Percentiles rank a stretch among this genome's conserved stretches.
Evolutionary conservation across 2,329 filamentous ascomycete genomes (phyloP).

Genomic region (Hawksworthiomyces lignivorus): DNA sequence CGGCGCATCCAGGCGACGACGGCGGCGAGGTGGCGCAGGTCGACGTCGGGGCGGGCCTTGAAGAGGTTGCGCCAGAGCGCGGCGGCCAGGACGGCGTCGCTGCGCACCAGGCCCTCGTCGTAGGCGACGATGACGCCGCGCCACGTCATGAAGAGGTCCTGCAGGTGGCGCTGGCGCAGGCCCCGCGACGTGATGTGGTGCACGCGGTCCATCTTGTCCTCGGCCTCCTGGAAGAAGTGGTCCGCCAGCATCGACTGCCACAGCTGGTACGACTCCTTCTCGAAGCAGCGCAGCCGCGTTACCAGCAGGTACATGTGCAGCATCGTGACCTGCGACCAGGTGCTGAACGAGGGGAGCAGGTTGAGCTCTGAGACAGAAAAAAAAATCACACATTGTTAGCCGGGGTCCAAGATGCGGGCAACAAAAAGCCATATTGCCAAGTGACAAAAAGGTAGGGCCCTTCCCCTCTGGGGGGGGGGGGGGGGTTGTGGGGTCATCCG

Average conservation of each 20-base stretch:
- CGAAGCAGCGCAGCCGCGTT: slow-evolving; percentile 73
- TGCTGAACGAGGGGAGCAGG: slow-evolving; percentile 81
- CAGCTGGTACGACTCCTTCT: slow-evolving; percentile 56
- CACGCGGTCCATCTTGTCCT: slow-evolving; percentile 72
- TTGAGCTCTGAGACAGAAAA: slow-evolving; percentile 52
- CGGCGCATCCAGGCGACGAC: slow-evolving; percentile 51
- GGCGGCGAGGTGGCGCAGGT: slow-evolving; percentile 43
- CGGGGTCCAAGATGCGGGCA: neutral
- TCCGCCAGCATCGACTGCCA: slow-evolving; percentile 91
- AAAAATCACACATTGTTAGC: neutral
- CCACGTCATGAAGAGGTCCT: slow-evolving; percentile 92
- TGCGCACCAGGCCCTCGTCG: slow-evolving; percentile 70
- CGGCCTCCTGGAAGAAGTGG: slow-evolving; percentile 88
- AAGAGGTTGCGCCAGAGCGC: slow-evolving; percentile 93
- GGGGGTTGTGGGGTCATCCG: too few species aligned
- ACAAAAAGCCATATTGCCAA: neutral
- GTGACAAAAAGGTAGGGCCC: neutral
- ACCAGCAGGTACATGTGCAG: slow-evolving; percentile 91
- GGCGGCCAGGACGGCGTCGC: slow-evolving; percentile 68
- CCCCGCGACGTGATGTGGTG: slow-evolving; percentile 60
- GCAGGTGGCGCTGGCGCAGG: slow-evolving; percentile 59
- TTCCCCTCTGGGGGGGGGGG: too few species aligned
- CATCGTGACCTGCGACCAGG: slow-evolving; percentile 94
- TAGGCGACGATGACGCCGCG: slow-evolving; percentile 77
- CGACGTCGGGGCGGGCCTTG: slow-evolving; percentile 54